A percentile compares a stretch with the other conserved stretches of the same genome.
Evolutionary conservation across 192 early-diverging fungal species (phyloP).

Genomic region (Coemansia sp.): DNA sequence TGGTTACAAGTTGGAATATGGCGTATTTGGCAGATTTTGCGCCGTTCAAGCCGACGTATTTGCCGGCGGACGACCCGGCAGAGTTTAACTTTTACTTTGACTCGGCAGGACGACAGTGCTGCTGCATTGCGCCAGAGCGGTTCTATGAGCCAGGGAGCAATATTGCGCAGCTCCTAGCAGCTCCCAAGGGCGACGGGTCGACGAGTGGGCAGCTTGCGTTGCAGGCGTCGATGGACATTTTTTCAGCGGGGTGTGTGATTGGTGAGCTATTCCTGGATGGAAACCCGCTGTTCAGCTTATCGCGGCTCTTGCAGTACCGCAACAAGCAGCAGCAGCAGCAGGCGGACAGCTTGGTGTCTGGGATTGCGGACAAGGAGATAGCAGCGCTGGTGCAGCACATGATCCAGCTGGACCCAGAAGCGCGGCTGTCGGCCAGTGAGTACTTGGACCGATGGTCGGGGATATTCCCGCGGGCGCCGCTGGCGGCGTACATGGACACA

Average conservation of each 20-base stretch:
- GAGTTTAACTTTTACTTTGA: constrained; percentile 98
- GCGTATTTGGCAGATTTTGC: constrained; percentile 87
- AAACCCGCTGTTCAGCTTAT: constrained; percentile 85
- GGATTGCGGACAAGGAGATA: constrained; percentile 80
- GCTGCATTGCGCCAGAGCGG: constrained; percentile 95
- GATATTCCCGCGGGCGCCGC: constrained; percentile 38
- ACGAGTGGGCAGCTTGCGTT: constrained; percentile 47
- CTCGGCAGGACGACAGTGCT: constrained; percentile 81
- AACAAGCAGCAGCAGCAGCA: not conserved
- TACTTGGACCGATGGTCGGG: constrained; percentile 75
- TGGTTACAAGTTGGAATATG: constrained; percentile 97
- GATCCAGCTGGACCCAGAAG: constrained; percentile 81
- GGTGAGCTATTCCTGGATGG: constrained; percentile 95
- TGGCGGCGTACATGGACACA: constrained; percentile 46
- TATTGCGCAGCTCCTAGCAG: constrained; percentile 30
- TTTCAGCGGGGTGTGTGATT: constrained; percentile 87
- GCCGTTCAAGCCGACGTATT: constrained; percentile 85
- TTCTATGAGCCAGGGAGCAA: constrained; percentile 74
- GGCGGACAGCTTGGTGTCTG: constrained; percentile 69
- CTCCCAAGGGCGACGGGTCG: constrained; percentile 3
- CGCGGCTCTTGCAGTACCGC: constrained; percentile 88
- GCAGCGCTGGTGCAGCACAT: constrained; percentile 79
- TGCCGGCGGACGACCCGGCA: constrained; percentile 95
- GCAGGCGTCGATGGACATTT: constrained; percentile 90
- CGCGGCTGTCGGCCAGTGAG: constrained; percentile 70